Base-by-base conservation (phyloP, 2,329 filamentous ascomycete species). In the Fusarium humuli region DNA sequence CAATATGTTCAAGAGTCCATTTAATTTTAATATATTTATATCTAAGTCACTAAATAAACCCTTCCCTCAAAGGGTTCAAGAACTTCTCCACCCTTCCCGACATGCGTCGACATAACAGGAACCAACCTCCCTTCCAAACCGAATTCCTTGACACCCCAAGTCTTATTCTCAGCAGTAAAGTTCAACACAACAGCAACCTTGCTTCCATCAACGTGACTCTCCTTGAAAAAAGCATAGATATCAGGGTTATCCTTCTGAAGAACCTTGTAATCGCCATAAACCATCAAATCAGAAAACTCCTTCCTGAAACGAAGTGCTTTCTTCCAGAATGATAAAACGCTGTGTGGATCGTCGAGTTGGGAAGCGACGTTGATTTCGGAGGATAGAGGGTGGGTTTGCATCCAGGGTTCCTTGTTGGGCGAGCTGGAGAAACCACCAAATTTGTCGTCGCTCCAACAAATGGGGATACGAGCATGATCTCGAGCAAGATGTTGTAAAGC, bases 401-500 rank as follows among this genome's bases (percentile, higher is more conserved):
- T 80, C 78, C 78, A 80, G 0, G 78, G 74, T n/a, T 77, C 73
- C 22, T 76, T 72, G n/a, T 76, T 47, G 0, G 70, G 20, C 34
- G 73, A 12, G 60, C 72, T 11, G 0, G 79, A 80, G 63, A 81
- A 81, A 4, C 79, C 79, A 8, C 77, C 79, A 50, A 75, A 65
- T 32, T 75, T 77, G 49, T 58, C 52, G 23, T 70, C 70, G 22
- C 76, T 81, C 91, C 91, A 93, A 59, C 91, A 88, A 62, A 92
- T 87, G 0, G 90, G 90, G 0, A 90, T 86, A n/a, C 91, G 84
- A 1, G 85, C 85, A 73, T 93, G 89, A 70, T 93, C 91, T 23
- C 90, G 69, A 78, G 80, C 55, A 74, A 83, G 56, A 67, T 80
- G 27, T 30, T 79, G 77, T 1, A 81, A 53, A 1, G 78, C 75